phyloP scores from a whole-genome alignment of 176 grass and related monocot species.

The Triticum urartu region DNA sequence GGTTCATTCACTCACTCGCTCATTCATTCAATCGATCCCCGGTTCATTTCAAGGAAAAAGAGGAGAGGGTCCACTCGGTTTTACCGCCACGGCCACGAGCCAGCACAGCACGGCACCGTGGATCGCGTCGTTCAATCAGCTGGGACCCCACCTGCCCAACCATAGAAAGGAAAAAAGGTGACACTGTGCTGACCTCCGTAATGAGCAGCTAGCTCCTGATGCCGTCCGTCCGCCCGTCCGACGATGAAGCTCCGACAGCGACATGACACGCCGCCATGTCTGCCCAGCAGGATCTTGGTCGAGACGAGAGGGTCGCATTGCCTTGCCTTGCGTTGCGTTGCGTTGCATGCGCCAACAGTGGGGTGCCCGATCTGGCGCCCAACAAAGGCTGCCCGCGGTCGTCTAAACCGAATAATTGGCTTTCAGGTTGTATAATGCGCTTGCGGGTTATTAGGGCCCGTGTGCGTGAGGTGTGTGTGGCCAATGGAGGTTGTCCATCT shows the following conservation, averaged over 20 bases:
- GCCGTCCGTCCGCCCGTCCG: neutral
- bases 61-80: no score
- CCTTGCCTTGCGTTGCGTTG: no score
- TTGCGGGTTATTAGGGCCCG: neutral
- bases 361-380: neutral
- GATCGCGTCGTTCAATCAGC: no score
- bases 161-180: neutral
- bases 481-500: slow-evolving; percentile 29
- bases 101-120: no score
- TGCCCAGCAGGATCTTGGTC: neutral
- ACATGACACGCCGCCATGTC: neutral
- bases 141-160: neutral
- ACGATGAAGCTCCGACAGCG: neutral
- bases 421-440: neutral
- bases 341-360: no score
- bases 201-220: neutral
- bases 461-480: neutral
- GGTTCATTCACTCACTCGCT: no score
- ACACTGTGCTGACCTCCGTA: neutral
- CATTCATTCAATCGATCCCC: no score
- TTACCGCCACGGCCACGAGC: no score
- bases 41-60: neutral
- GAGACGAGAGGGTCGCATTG: no score
- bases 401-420: neutral
- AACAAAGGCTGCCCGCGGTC: slow-evolving; percentile 21